Conservation (phyloP, 495 filamentous ascomycete genomes). For the Podospora sp. region DNA sequence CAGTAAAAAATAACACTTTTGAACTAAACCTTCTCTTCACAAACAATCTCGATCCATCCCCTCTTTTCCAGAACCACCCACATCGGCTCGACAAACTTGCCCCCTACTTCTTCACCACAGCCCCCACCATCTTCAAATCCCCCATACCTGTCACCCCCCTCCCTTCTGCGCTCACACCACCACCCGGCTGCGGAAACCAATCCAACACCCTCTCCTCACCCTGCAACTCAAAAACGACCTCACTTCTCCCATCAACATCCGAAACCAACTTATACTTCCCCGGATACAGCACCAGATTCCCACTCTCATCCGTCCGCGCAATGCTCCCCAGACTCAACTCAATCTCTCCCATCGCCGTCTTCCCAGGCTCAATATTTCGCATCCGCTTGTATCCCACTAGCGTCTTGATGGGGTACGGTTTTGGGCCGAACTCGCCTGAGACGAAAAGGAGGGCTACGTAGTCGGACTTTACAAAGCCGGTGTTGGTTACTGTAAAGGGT, state of each 20-base stretch:
- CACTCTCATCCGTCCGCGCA: constrained; percentile 54
- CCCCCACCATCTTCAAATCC: not conserved
- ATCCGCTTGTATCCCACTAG: constrained; percentile 60
- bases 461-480: constrained; percentile 53
- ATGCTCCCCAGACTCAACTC: constrained; percentile 58
- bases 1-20: too few relatives aligned
- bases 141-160: not conserved
- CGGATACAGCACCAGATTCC: constrained; percentile 61
- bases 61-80: not conserved
- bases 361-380: constrained; percentile 43
- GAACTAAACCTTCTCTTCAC: too few relatives aligned
- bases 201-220: constrained; percentile 8
- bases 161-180: not conserved
- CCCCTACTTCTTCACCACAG: not conserved
- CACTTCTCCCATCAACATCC: constrained; percentile 13
- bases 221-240: not conserved
- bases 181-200: constrained; percentile 7
- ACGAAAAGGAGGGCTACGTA: constrained; percentile 59
- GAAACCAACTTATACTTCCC: constrained; percentile 55
- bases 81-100: too few relatives aligned
- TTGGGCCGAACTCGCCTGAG: constrained; percentile 55
- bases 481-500: constrained; percentile 48
- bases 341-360: constrained; percentile 42
- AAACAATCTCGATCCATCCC: too few relatives aligned
- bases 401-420: constrained; percentile 61